Evolutionary conservation across 2,329 filamentous ascomycete genomes (phyloP).

Genomic region (Xylaria sp.): DNA sequence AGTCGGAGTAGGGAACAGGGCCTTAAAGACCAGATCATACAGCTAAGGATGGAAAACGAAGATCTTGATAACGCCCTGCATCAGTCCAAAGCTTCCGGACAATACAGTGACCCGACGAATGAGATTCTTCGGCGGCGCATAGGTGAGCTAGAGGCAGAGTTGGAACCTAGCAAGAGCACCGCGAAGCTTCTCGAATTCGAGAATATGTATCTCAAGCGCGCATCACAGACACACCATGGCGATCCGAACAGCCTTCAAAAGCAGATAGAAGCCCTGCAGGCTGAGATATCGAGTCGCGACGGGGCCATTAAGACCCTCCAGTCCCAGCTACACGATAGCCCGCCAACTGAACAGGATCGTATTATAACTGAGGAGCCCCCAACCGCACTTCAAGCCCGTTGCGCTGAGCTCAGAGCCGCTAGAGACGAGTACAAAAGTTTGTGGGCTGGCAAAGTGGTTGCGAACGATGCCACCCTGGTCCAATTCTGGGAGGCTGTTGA

Average conservation of each 20-base stretch:
- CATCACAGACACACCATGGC: neutral
- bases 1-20: neutral
- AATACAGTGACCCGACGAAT: neutral
- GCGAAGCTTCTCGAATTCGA: neutral
- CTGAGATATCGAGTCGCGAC: neutral
- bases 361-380: neutral
- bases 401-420: slow-evolving; percentile 1
- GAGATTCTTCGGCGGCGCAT: slow-evolving; percentile 6
- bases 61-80: too few species aligned
- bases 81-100: neutral
- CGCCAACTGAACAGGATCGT: neutral
- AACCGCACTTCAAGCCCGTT: slow-evolving; percentile 22
- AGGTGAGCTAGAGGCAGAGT: neutral
- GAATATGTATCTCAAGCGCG: slow-evolving; percentile 10
- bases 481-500: slow-evolving; percentile 34
- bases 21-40: slow-evolving; percentile 8
- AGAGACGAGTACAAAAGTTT: slow-evolving; percentile 24
- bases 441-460: slow-evolving; percentile 17
- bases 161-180: neutral
- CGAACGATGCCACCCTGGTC: neutral
- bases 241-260: neutral
- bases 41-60: slow-evolving; percentile 4
- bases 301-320: slow-evolving; percentile 10
- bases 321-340: neutral
- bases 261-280: slow-evolving; percentile 5